Evolutionary conservation across 148 eudicot genomes (phyloP), one percentile per base, ranked within the genome.

Genomic region (Camellia granthamiana): DNA sequence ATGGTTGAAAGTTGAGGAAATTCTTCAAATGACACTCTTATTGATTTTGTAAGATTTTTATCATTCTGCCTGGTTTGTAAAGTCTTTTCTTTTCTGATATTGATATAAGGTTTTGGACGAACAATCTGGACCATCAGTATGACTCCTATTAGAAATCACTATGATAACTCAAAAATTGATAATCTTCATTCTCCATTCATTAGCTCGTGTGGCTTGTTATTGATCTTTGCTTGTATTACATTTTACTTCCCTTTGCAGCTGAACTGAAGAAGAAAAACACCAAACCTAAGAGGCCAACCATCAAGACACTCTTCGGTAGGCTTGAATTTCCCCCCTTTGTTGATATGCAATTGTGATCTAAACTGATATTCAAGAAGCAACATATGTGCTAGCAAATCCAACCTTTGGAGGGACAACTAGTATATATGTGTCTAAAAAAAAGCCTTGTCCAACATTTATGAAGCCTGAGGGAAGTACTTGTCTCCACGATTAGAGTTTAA

Each of bases 271-370:
- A 93, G 90, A 96, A 93, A 88, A 90, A 80, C 79, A 81, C 78
- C 87, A 92, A 88, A 77, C 86, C 93, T 46, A 96, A 96, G 86
- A 91, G 93, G 85, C 99, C 97, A 75, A 85, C 98, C 77, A 90
- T 97, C 79, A 97, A 92, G 85, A 82, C 99, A 69, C 94, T 97
- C 76, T 97, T 97, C 72, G 99, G 99, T 97, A 90, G 51, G 89
- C 68, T 80, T 78, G 44, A 21, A 13, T 59, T 61, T 13, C 19
- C 77, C n/a, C 10, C 56, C 18, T 54, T 76, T 55, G 23, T 42
- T 65, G 52, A 18, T 42, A 12, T 18, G 38, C 77, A 30, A 4
- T 43, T 66, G 42, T 23, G 41, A 77, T 44, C 14, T 47, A 7
- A 47, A 47, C 38, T 51, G 47, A 77, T 65, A 38, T 65, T 64